These are phyloP conservation scores for Moringa oleifera DNA, from an alignment of 345 rosid species.

Conservation along the genomic window DNA sequence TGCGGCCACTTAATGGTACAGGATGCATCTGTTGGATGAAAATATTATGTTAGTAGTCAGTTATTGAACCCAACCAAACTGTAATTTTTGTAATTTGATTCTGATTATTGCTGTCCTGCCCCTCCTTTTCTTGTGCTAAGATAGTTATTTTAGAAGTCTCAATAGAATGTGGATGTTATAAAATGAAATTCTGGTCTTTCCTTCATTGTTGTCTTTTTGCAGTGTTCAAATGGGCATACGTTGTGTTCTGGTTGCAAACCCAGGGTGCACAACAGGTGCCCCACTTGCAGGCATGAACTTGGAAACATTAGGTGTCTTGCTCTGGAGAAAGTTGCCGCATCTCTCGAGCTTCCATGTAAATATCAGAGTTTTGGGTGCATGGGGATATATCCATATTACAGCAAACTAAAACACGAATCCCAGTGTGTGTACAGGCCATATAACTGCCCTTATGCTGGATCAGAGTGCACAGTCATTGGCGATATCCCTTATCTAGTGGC, in stretches of 20 bases:
- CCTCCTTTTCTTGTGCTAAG: background rate
- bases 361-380: conserved; percentile 68
- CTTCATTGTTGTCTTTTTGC: conserved; percentile 18
- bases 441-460: conserved; percentile 78
- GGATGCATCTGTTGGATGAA: too few species aligned
- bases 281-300: conserved; percentile 82
- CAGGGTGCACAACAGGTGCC: conserved; percentile 75
- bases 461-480: conserved; percentile 69
- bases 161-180: background rate
- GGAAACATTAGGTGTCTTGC: conserved; percentile 90
- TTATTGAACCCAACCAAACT: background rate
- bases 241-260: conserved; percentile 82
- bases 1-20: too few species aligned
- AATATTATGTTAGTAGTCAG: too few species aligned
- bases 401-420: conserved; percentile 74
- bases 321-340: conserved; percentile 79
- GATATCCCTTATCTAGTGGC: conserved; percentile 70
- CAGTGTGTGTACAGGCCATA: conserved; percentile 66
- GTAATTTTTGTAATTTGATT: background rate
- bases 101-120: background rate
- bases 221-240: conserved; percentile 84
- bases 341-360: conserved; percentile 81
- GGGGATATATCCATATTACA: conserved; percentile 77
- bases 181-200: conserved; percentile 1
- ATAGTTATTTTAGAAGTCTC: background rate